A percentile compares a stretch with the other conserved stretches of the same genome.
phyloP scores from a whole-genome alignment of 768 basidiomycete species.

The Boletus fagicola region DNA sequence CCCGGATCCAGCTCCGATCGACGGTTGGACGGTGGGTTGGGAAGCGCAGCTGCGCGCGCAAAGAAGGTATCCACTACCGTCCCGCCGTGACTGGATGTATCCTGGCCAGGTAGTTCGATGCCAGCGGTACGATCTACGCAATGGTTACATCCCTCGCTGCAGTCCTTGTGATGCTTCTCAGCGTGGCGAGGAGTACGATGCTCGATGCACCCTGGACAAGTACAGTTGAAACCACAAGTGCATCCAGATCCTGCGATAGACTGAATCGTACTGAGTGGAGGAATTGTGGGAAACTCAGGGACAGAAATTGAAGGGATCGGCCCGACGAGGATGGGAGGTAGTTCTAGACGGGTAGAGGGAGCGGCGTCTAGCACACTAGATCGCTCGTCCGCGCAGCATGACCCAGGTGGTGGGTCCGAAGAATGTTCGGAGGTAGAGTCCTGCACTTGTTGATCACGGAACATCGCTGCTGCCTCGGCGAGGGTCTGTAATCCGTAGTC shows the following conservation, averaged over 20 bases:
- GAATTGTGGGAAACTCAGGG: slow-evolving; percentile 56
- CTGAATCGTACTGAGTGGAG: slow-evolving; percentile 55
- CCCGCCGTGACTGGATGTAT: slow-evolving; percentile 8
- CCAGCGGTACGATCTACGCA: slow-evolving; percentile 57
- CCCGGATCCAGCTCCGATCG: slow-evolving; percentile 47
- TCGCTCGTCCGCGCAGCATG: slow-evolving; percentile 21
- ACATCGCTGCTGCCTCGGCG: slow-evolving; percentile 37
- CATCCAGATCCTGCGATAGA: slow-evolving; percentile 69
- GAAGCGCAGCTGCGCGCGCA: slow-evolving; percentile 65
- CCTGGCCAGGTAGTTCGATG: slow-evolving; percentile 41
- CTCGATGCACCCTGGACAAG: slow-evolving; percentile 70
- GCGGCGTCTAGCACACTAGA: neutral
- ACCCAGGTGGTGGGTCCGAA: slow-evolving; percentile 11
- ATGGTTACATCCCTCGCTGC: slow-evolving; percentile 53
- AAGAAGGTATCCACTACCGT: slow-evolving; percentile 63
- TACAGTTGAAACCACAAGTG: slow-evolving; percentile 66
- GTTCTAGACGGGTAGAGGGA: slow-evolving; percentile 35
- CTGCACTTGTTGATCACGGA: slow-evolving; percentile 7
- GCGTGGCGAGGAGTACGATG: slow-evolving; percentile 58
- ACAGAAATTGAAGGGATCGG: slow-evolving; percentile 20
- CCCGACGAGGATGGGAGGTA: slow-evolving; percentile 47
- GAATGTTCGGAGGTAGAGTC: slow-evolving; percentile 4
- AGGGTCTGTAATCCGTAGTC: slow-evolving; percentile 34
- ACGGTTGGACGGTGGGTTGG: slow-evolving; percentile 48
- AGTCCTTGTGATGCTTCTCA: slow-evolving; percentile 37